Conservation (phyloP, 176 grass and related monocot species). For the Carex pumila region DNA sequence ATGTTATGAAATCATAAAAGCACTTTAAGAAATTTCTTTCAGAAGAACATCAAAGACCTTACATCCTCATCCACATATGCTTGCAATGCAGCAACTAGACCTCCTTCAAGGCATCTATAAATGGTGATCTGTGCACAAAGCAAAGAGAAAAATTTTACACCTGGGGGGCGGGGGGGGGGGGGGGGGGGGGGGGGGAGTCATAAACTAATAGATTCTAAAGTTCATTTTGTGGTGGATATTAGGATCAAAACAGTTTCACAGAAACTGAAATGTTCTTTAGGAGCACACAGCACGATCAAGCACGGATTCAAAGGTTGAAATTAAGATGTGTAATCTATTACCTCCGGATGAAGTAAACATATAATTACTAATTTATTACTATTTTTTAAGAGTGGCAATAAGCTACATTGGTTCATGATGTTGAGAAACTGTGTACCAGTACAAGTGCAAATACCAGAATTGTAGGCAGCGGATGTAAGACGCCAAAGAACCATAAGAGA, state of each 20-base stretch:
- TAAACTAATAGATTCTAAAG: neutral
- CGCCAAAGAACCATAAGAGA: neutral
- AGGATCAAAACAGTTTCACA: neutral
- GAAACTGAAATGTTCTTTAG: neutral
- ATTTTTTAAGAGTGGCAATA: neutral
- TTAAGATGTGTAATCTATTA: neutral
- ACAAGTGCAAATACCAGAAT: neutral
- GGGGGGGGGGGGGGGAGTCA: too few species aligned
- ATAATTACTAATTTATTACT: neutral
- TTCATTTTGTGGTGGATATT: neutral
- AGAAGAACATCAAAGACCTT: constrained; percentile 18
- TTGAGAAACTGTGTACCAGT: neutral
- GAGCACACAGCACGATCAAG: neutral
- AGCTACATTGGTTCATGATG: neutral
- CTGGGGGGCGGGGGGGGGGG: rapidly evolving
- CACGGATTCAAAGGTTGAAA: neutral
- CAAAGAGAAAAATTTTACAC: neutral
- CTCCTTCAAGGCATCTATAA: constrained; percentile 70
- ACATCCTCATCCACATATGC: constrained; percentile 77
- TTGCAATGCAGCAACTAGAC: constrained; percentile 65
- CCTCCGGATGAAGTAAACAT: neutral
- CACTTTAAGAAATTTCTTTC: neutral
- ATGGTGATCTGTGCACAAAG: constrained; percentile 57
- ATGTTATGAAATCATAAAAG: neutral
- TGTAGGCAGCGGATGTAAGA: neutral